These are phyloP conservation scores for Uronychia setigera DNA, from an alignment of 73 alveolate species.

Conservation along the genomic window DNA sequence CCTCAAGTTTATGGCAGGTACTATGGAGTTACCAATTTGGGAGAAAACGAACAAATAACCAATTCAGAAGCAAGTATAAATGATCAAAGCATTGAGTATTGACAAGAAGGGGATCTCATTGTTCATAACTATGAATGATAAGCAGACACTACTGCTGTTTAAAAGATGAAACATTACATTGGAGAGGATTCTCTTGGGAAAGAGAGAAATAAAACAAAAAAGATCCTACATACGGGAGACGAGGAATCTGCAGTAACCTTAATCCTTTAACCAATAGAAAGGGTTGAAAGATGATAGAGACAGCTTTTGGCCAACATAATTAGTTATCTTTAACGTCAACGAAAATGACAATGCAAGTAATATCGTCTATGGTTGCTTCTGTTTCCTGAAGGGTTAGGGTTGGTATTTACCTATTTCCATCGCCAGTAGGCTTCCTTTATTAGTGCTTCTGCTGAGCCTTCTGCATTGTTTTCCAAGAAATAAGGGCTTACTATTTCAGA, in stretches of 20 bases:
- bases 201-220: background rate
- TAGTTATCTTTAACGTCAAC: background rate
- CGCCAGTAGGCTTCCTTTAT: constrained; percentile 68
- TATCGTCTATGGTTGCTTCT: constrained; percentile 75
- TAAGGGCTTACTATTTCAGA: background rate
- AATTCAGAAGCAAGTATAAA: background rate
- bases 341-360: constrained; percentile 73
- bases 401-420: constrained; percentile 85
- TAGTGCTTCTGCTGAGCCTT: constrained; percentile 14
- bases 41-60: background rate
- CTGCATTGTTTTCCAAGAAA: background rate
- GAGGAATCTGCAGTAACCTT: background rate
- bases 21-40: background rate
- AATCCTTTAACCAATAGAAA: background rate
- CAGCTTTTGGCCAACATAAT: background rate
- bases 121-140: no score
- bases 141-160: no score
- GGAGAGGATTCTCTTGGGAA: background rate
- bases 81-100: background rate
- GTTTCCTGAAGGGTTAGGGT: constrained; percentile 8
- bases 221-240: background rate
- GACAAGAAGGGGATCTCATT: background rate
- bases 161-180: background rate
- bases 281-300: background rate
- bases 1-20: background rate